Percentiles rank a stretch among this genome's conserved stretches.
phyloP scores from a whole-genome alignment of 192 early-diverging fungal genomes.

The Irineochytrium annulatum region DNA sequence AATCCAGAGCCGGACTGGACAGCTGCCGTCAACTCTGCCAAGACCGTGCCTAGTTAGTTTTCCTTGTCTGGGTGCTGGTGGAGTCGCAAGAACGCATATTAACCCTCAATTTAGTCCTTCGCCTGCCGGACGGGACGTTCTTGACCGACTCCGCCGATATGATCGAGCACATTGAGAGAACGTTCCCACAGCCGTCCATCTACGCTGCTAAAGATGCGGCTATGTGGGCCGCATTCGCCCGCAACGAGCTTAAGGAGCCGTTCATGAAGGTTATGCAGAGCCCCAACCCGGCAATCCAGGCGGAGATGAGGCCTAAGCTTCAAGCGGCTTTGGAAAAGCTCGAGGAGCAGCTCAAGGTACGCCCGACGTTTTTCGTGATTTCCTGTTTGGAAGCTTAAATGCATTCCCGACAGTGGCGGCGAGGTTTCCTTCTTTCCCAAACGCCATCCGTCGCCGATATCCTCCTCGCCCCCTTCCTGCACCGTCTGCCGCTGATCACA shows the following conservation, averaged over 20 bases:
- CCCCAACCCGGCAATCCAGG: slow-evolving; percentile 13
- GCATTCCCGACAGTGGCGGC: too few relatives aligned
- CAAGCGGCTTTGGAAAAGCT: slow-evolving; percentile 7
- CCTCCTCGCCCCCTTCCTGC: slow-evolving; percentile 14
- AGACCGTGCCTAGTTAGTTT: neutral
- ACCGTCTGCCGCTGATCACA: slow-evolving; percentile 7
- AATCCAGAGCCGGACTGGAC: neutral
- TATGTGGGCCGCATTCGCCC: neutral
- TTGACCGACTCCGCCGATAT: slow-evolving; percentile 9
- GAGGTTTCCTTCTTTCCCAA: slow-evolving; percentile 10
- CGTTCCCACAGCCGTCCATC: neutral
- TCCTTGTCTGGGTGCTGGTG: neutral
- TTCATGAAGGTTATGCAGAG: slow-evolving; percentile 11
- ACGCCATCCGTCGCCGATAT: slow-evolving; percentile 7
- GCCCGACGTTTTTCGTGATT: too few relatives aligned
- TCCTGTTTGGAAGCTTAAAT: too few relatives aligned
- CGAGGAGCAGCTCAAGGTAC: neutral
- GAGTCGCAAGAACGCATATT: neutral
- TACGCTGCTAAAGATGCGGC: neutral
- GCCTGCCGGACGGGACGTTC: slow-evolving; percentile 19
- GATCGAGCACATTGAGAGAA: neutral
- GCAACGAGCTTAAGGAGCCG: neutral
- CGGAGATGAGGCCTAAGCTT: slow-evolving; percentile 14
- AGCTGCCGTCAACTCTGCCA: neutral
- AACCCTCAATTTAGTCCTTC: neutral